These are phyloP conservation scores for Galerina marginata DNA, from an alignment of 768 basidiomycete genomes.

Conservation along the genomic window DNA sequence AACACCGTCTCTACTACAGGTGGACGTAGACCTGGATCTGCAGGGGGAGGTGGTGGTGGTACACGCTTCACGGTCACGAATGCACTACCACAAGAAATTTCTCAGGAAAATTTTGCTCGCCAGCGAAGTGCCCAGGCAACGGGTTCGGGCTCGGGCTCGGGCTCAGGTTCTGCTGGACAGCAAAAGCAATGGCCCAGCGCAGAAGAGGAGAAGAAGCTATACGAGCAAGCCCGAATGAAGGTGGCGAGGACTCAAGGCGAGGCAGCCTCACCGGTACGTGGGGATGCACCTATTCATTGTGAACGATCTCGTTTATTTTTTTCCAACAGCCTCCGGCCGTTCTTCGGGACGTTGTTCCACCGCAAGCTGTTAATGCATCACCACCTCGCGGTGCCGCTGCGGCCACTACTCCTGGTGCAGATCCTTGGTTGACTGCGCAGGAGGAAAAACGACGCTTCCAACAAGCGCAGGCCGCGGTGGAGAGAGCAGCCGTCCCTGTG, in stretches of 20 bases:
- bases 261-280: slow-evolving; percentile 40
- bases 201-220: slow-evolving; percentile 72
- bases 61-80: slow-evolving; percentile 50
- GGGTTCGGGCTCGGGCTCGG: neutral
- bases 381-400: slow-evolving; percentile 20
- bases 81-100: slow-evolving; percentile 31
- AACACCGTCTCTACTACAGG: slow-evolving; percentile 9
- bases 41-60: slow-evolving; percentile 21
- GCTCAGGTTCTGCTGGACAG: too few relatives aligned
- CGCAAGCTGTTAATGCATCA: slow-evolving; percentile 25
- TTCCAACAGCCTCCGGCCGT: slow-evolving; percentile 28
- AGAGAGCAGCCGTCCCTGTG: too few relatives aligned
- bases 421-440: slow-evolving; percentile 52
- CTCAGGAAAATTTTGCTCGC: slow-evolving; percentile 25
- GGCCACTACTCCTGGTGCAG: slow-evolving; percentile 1
- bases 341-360: slow-evolving; percentile 21
- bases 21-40: slow-evolving; percentile 27
- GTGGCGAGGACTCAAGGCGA: slow-evolving; percentile 61
- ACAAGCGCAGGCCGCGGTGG: slow-evolving; percentile 59
- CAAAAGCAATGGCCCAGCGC: slow-evolving; percentile 54
- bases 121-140: slow-evolving; percentile 20
- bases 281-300: slow-evolving; percentile 7
- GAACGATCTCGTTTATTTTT: neutral
- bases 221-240: slow-evolving; percentile 63
- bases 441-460: slow-evolving; percentile 77